These are phyloP conservation scores for Reticulascus tulasneorum DNA, from an alignment of 2,329 filamentous ascomycete genomes.

Conservation along the genomic window DNA sequence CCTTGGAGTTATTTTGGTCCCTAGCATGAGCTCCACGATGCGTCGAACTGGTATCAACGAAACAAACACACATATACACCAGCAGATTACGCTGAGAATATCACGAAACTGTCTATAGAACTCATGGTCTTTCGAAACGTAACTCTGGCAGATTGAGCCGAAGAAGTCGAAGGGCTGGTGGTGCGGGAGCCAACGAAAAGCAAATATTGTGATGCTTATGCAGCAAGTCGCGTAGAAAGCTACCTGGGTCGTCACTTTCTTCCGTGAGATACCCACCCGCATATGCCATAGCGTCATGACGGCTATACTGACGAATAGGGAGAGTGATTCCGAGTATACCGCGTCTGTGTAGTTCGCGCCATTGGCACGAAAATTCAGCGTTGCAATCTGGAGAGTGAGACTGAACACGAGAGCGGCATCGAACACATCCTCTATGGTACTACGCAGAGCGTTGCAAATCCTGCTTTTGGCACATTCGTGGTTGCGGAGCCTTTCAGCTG, in stretches of 20 bases:
- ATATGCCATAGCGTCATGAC: background rate
- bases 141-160: background rate
- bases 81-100: background rate
- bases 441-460: background rate
- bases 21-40: background rate
- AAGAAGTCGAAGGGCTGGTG: background rate
- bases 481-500: background rate
- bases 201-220: background rate
- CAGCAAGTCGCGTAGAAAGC: background rate
- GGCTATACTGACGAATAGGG: background rate
- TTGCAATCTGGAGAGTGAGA: background rate
- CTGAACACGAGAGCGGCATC: conserved; percentile 1
- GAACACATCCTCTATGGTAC: background rate
- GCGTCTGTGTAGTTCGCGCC: background rate
- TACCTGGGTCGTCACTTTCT: background rate
- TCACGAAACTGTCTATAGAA: background rate
- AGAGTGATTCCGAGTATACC: background rate
- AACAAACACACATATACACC: background rate
- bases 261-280: background rate
- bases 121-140: too few relatives aligned
- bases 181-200: background rate
- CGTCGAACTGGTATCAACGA: background rate
- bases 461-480: background rate
- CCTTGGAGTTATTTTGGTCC: background rate
- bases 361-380: background rate